These are phyloP conservation scores for Chaetothyriales sp. DNA, from an alignment of 2,329 filamentous ascomycete species.

Conservation along the genomic window DNA sequence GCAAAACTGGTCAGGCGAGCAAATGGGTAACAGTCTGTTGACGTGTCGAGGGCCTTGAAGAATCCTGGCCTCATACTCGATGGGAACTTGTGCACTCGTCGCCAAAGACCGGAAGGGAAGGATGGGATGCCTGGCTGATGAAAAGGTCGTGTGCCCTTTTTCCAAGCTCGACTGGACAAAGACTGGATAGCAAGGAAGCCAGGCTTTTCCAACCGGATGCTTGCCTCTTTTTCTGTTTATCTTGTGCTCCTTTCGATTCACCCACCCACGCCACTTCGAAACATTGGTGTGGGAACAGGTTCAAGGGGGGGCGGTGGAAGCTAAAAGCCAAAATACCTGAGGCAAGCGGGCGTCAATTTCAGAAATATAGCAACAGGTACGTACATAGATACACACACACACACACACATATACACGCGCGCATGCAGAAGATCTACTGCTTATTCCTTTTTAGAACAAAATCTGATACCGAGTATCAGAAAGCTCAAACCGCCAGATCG, in stretches of 20 bases:
- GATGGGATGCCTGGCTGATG: neutral
- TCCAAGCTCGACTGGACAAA: neutral
- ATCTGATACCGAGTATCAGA: neutral
- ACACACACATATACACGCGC: neutral
- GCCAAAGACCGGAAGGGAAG: neutral
- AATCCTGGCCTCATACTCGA: neutral
- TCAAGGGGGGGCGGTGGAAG: too few relatives aligned
- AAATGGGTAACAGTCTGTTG: neutral
- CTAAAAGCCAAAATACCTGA: neutral
- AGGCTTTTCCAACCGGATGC: neutral
- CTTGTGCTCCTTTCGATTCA: neutral
- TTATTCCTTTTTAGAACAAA: neutral
- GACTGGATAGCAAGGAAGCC: neutral
- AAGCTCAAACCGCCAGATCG: neutral
- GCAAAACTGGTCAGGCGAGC: neutral
- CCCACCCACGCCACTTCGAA: neutral
- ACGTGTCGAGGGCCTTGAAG: neutral
- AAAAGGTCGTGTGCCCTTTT: neutral
- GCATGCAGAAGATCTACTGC: too few relatives aligned
- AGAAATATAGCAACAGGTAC: conserved; percentile 3
- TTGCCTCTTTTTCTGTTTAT: neutral
- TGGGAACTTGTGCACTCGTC: neutral
- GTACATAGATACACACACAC: neutral
- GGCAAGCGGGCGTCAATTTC: conserved; percentile 16
- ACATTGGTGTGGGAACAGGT: neutral